Evolutionary conservation across 1,284 basidiomycete genomes (phyloP).

Genomic region (Microbotryum silenes-acaulis): DNA sequence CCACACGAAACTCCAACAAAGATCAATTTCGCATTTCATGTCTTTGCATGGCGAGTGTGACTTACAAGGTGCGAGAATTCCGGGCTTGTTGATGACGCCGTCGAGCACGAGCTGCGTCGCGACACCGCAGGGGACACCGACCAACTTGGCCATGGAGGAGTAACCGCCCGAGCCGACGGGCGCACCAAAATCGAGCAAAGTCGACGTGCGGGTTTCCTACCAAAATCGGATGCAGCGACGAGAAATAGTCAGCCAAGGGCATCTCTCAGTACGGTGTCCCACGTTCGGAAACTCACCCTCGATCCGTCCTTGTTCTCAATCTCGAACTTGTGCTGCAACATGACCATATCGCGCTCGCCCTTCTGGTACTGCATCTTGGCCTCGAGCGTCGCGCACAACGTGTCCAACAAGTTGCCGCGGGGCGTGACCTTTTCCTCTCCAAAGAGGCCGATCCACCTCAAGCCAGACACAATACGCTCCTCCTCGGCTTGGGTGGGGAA

Average conservation of each 20-base stretch:
- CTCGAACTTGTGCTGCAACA: slow-evolving; percentile 95
- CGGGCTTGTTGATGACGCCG: slow-evolving; percentile 64
- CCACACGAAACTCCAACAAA: too few species aligned
- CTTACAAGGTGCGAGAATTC: slow-evolving; percentile 76
- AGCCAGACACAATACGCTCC: slow-evolving; percentile 70
- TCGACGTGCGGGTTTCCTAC: slow-evolving; percentile 80
- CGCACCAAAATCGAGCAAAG: slow-evolving; percentile 83
- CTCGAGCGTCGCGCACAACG: slow-evolving; percentile 86
- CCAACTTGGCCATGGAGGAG: slow-evolving; percentile 82
- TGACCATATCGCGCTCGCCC: slow-evolving; percentile 90
- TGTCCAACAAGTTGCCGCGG: slow-evolving; percentile 81
- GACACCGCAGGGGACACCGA: slow-evolving; percentile 90
- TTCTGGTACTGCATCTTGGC: slow-evolving; percentile 82
- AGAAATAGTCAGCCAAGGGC: too few species aligned
- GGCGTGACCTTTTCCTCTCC: slow-evolving; percentile 53
- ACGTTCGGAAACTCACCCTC: slow-evolving; percentile 44
- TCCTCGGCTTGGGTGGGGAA: slow-evolving; percentile 66
- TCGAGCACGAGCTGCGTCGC: slow-evolving; percentile 53
- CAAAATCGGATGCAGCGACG: background rate
- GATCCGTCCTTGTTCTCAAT: slow-evolving; percentile 77
- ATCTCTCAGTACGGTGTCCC: too few species aligned
- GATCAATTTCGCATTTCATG: too few species aligned
- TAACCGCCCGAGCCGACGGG: slow-evolving; percentile 55
- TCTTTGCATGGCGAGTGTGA: too few species aligned
- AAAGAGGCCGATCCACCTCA: slow-evolving; percentile 92